phyloP scores from a whole-genome alignment of 352 stramenopile species.

The Phytophthora colocasiae region DNA sequence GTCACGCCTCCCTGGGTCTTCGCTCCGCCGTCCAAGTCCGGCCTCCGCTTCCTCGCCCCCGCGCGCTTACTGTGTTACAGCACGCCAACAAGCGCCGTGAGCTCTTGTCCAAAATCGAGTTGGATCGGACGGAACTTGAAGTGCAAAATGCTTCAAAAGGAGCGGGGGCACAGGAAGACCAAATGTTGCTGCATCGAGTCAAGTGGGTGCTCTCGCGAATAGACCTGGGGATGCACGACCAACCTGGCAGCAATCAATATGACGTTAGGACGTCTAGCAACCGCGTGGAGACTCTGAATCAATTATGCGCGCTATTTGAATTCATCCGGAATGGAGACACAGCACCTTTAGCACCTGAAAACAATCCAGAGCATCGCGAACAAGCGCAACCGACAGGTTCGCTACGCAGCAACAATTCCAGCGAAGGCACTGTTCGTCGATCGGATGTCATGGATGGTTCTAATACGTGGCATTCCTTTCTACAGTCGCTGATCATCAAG shows the following conservation, averaged over 20 bases:
- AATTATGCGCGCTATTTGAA: constrained; percentile 79
- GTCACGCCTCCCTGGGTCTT: no score
- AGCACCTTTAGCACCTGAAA: constrained; percentile 45
- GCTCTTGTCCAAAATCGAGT: constrained; percentile 56
- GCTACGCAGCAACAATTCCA: constrained; percentile 5
- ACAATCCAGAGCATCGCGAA: constrained; percentile 54
- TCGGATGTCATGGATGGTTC: constrained; percentile 48
- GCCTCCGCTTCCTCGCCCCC: no score
- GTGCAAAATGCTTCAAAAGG: constrained; percentile 47
- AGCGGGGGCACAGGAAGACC: constrained; percentile 47
- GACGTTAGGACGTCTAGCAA: constrained; percentile 10
- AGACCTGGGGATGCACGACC: constrained; percentile 45
- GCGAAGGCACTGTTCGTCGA: constrained; percentile 31
- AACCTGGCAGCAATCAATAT: constrained; percentile 20
- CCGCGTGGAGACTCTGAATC: constrained; percentile 45
- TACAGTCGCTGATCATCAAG: constrained; percentile 69
- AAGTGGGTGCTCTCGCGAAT: constrained; percentile 83
- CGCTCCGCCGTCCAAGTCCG: no score
- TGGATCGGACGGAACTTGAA: constrained; percentile 67
- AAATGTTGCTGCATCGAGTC: constrained; percentile 72
- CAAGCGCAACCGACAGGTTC: constrained; percentile 13
- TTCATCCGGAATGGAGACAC: constrained; percentile 74
- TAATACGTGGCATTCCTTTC: constrained; percentile 63
- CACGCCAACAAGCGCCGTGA: constrained; percentile 52
- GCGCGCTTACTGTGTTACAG: no score